Percentiles rank a stretch among this genome's conserved stretches.
phyloP scores from a whole-genome alignment of 305 asterid species.

The Fraxinus baroniana region DNA sequence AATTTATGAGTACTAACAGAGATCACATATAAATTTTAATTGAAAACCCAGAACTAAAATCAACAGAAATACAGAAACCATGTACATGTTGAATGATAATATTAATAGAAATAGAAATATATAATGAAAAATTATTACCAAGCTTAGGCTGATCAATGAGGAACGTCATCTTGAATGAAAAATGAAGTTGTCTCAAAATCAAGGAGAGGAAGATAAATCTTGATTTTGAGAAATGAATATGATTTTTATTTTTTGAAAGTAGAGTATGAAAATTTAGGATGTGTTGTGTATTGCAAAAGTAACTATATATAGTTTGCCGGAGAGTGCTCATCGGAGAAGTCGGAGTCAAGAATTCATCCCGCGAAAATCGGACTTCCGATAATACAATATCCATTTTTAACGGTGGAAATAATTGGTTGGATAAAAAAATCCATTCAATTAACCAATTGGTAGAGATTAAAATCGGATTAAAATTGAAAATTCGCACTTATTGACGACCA shows the following conservation, averaged over 20 bases:
- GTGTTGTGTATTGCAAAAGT: background rate
- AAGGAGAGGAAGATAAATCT: background rate
- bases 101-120: too few species aligned
- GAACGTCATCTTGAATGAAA: conserved; percentile 9
- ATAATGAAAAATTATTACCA: background rate
- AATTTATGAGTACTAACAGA: background rate
- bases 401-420: background rate
- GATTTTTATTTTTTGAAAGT: background rate
- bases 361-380: background rate
- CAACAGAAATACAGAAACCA: background rate
- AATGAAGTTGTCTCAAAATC: background rate
- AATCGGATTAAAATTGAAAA: too few species aligned
- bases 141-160: conserved; percentile 12
- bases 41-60: background rate
- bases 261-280: background rate
- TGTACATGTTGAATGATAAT: background rate
- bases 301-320: background rate
- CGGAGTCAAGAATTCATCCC: background rate
- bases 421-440: background rate
- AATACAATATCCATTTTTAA: background rate
- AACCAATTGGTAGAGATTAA: background rate
- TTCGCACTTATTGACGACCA: too few species aligned
- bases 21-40: background rate
- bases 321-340: background rate
- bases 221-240: background rate